Evolutionary conservation across 257 asterid genomes (phyloP).

Genomic region (Dorcoceras hygrometricum): DNA sequence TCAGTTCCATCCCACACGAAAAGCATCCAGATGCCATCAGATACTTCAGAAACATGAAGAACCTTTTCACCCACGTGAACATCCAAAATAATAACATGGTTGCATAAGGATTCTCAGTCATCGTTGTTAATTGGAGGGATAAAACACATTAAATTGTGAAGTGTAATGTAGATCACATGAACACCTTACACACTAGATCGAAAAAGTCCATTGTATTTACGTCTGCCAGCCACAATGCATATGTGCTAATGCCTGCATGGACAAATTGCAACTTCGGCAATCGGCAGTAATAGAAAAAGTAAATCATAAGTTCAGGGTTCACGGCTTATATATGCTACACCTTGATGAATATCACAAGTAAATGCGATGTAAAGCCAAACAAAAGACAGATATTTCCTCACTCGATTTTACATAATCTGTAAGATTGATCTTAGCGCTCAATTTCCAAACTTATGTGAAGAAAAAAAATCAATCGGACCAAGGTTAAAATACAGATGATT

Average conservation of each 20-base stretch:
- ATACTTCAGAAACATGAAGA: conserved; percentile 26
- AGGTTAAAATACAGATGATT: neutral
- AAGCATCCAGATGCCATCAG: conserved; percentile 27
- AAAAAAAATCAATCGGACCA: neutral
- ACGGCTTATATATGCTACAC: neutral
- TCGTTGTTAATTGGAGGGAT: no score
- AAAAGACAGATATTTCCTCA: neutral
- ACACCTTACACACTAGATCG: conserved; percentile 15
- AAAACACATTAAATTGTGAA: neutral
- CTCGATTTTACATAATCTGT: no score
- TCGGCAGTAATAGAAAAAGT: neutral
- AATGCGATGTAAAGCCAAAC: neutral
- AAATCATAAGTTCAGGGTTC: neutral
- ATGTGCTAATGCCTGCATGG: neutral
- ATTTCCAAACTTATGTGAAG: neutral
- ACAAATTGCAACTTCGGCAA: neutral
- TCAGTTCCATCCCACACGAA: conserved; percentile 37
- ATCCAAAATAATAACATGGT: no score
- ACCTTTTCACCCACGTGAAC: conserved; percentile 12
- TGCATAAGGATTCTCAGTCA: neutral
- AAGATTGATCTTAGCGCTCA: neutral
- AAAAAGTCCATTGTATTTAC: neutral
- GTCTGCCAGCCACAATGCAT: conserved; percentile 2
- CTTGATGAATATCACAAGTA: neutral
- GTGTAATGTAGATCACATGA: neutral